phyloP scores from a whole-genome alignment of 352 stramenopile species.

The Pythium phragmitis region DNA sequence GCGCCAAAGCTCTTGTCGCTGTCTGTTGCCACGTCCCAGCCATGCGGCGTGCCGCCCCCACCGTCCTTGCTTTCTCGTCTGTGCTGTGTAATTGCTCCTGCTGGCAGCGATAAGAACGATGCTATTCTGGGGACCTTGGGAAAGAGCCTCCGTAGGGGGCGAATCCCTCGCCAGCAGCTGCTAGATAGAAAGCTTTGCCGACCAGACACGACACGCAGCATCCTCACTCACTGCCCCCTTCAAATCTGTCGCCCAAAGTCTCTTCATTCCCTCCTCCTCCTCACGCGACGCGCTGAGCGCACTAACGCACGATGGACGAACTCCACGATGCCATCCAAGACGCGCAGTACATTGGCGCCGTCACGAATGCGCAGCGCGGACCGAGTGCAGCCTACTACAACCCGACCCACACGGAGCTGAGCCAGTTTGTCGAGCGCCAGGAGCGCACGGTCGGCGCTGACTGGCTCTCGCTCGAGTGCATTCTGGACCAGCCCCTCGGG shows the following conservation, averaged over 20 bases:
- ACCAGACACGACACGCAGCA: background rate
- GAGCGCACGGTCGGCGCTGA: slow-evolving; percentile 48
- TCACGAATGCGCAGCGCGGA: slow-evolving; percentile 70
- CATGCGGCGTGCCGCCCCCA: slow-evolving; percentile 1
- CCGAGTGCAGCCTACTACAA: slow-evolving; percentile 74
- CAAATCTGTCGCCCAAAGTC: background rate
- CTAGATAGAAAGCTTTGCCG: background rate
- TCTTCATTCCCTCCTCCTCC: background rate
- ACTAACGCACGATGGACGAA: slow-evolving; percentile 67
- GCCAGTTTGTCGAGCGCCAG: slow-evolving; percentile 63
- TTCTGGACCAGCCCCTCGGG: slow-evolving; percentile 74
- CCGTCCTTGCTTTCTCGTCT: slow-evolving; percentile 13
- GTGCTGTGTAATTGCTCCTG: background rate
- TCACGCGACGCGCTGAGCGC: slow-evolving; percentile 6
- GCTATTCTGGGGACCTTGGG: slow-evolving; percentile 7
- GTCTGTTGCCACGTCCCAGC: slow-evolving; percentile 17
- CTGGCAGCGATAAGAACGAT: slow-evolving; percentile 13
- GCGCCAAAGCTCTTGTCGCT: too few species aligned
- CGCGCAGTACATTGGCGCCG: slow-evolving; percentile 85
- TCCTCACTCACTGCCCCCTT: background rate
- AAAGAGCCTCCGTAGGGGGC: too few species aligned
- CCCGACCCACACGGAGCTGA: slow-evolving; percentile 56
- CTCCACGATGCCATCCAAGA: slow-evolving; percentile 90
- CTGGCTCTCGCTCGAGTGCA: slow-evolving; percentile 67
- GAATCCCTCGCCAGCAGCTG: background rate